Evolutionary conservation across 768 basidiomycete genomes (phyloP).

Genomic region (Polyporus arcularius): DNA sequence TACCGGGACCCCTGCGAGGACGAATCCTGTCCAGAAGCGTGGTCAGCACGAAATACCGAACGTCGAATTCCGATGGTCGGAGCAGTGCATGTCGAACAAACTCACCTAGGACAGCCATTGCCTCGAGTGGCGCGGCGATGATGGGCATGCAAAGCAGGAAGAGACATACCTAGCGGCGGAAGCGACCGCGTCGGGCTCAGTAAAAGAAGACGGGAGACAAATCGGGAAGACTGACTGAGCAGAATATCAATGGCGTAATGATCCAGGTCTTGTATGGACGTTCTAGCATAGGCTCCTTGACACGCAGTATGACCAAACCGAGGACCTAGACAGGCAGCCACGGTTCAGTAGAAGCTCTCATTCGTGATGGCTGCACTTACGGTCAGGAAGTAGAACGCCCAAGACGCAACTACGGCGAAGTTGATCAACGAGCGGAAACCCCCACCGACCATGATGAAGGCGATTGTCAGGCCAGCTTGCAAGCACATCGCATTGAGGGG

Average conservation of each 20-base stretch:
- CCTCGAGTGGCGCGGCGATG: constrained; percentile 89
- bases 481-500: constrained; percentile 87
- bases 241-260: constrained; percentile 86
- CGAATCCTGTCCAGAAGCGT: constrained; percentile 56
- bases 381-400: constrained; percentile 87
- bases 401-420: constrained; percentile 84
- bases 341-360: constrained; percentile 1
- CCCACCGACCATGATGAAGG: constrained; percentile 84
- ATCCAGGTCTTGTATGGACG: constrained; percentile 94
- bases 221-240: constrained; percentile 56
- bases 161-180: constrained; percentile 65
- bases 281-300: constrained; percentile 89
- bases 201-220: not conserved
- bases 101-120: constrained; percentile 82
- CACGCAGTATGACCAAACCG: constrained; percentile 81
- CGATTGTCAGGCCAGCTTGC: constrained; percentile 71
- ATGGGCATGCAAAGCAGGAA: constrained; percentile 94
- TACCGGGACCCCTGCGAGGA: constrained; percentile 76
- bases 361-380: constrained; percentile 40
- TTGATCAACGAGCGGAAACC: constrained; percentile 89
- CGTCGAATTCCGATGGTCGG: too few relatives aligned
- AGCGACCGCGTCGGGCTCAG: constrained; percentile 6
- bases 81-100: constrained; percentile 12
- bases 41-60: too few relatives aligned
- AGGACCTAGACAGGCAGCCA: constrained; percentile 56